These are phyloP conservation scores for Didymella pomorum DNA, from an alignment of 2,329 filamentous ascomycete species.

Conservation along the genomic window DNA sequence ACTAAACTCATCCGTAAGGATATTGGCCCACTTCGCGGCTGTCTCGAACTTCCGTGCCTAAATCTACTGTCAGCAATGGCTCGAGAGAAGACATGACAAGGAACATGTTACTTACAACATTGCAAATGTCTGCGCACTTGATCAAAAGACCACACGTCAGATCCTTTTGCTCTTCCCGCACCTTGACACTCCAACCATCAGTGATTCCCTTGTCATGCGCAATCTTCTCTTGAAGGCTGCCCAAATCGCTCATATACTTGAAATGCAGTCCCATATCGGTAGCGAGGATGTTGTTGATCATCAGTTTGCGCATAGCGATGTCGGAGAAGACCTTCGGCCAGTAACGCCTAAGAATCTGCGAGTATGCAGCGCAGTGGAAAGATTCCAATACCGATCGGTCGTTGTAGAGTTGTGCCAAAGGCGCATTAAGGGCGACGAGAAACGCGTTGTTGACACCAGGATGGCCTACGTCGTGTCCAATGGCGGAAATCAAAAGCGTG, in stretches of 20 bases:
- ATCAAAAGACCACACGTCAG: slow-evolving; percentile 90
- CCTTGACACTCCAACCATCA: slow-evolving; percentile 79
- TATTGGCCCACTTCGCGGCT: slow-evolving; percentile 87
- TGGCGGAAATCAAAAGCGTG: slow-evolving; percentile 90
- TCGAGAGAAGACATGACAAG: not conserved
- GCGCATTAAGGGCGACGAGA: slow-evolving; percentile 87
- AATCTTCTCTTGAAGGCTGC: slow-evolving; percentile 80
- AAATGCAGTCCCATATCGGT: slow-evolving; percentile 98
- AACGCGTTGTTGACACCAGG: slow-evolving; percentile 99
- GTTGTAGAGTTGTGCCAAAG: slow-evolving; percentile 93
- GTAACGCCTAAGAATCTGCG: slow-evolving; percentile 89
- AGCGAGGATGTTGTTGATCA: slow-evolving; percentile 97
- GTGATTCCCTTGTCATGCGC: slow-evolving; percentile 68
- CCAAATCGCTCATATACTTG: slow-evolving; percentile 91
- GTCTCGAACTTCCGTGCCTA: slow-evolving; percentile 76
- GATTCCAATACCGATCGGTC: slow-evolving; percentile 96
- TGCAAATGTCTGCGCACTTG: slow-evolving; percentile 98
- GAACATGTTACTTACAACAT: slow-evolving; percentile 66
- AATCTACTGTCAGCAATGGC: not conserved
- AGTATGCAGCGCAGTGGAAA: slow-evolving; percentile 96
- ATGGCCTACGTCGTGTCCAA: slow-evolving; percentile 96
- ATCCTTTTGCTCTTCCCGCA: slow-evolving; percentile 77
- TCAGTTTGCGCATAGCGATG: slow-evolving; percentile 80
- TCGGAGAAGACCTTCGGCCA: slow-evolving; percentile 87
- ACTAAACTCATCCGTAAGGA: slow-evolving; percentile 94